Conservation (phyloP, 2,329 filamentous ascomycete species). For the Knoxdaviesia proteae region DNA sequence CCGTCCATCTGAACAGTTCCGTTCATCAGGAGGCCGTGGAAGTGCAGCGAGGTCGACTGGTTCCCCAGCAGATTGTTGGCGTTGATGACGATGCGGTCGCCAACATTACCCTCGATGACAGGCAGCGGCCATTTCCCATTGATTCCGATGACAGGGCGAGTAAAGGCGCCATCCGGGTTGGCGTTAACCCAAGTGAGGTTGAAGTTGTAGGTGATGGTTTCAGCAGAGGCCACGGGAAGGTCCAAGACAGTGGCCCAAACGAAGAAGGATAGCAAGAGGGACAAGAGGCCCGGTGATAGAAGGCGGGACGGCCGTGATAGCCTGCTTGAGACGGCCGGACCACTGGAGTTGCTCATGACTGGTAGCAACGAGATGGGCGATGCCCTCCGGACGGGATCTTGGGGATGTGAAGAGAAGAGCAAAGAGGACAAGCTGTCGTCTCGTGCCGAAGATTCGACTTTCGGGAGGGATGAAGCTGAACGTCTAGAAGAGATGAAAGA, state of each 20-base stretch:
- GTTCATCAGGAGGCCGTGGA: constrained; percentile 52
- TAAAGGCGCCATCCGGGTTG: constrained; percentile 47
- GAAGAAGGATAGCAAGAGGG: no score
- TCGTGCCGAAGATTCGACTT: no score
- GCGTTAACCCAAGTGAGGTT: constrained; percentile 50
- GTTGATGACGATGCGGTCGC: constrained; percentile 39
- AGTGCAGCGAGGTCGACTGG: constrained; percentile 42
- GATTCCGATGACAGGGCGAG: constrained; percentile 52
- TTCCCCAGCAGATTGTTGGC: constrained; percentile 39
- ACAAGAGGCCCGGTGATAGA: no score
- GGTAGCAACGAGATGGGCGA: no score
- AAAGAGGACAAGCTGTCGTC: no score
- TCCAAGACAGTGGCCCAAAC: no score
- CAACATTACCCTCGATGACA: constrained; percentile 37
- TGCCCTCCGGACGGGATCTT: no score
- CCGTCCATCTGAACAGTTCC: constrained; percentile 54
- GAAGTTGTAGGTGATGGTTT: constrained; percentile 40
- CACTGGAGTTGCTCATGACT: no score
- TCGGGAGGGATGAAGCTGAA: no score
- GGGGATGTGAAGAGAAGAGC: no score
- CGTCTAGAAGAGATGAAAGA: no score
- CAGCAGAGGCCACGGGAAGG: constrained; percentile 13
- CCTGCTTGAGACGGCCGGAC: no score
- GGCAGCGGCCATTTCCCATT: constrained; percentile 61
- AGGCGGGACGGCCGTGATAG: not conserved